phyloP scores from a whole-genome alignment of 139 green algal species.

The Chlamydomonas applanata region DNA sequence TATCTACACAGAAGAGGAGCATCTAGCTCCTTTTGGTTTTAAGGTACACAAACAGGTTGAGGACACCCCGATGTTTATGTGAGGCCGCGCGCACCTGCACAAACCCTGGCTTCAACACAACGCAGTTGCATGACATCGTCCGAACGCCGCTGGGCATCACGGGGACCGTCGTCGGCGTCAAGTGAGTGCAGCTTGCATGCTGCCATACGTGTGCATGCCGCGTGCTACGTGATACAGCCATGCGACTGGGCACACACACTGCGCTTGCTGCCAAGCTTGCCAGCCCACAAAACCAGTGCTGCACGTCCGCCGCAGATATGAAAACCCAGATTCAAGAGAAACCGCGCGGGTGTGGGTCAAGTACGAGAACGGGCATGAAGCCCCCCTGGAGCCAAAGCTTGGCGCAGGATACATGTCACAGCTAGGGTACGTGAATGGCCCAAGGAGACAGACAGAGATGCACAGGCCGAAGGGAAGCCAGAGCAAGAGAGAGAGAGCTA shows the following conservation, averaged over 20 bases:
- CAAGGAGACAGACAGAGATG: too few relatives aligned
- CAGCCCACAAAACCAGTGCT: too few relatives aligned
- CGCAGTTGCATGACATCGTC: constrained; percentile 44
- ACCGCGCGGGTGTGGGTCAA: constrained; percentile 48
- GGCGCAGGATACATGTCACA: constrained; percentile 32
- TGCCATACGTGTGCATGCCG: not conserved
- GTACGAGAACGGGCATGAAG: constrained; percentile 54
- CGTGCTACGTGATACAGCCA: too few relatives aligned
- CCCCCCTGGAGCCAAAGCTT: constrained; percentile 48
- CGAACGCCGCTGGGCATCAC: constrained; percentile 50
- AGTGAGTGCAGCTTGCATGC: constrained; percentile 32
- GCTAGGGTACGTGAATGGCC: constrained; percentile 26
- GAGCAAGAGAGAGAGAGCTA: too few relatives aligned
- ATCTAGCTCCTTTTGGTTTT: constrained; percentile 45
- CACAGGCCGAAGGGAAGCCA: too few relatives aligned
- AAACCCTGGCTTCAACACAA: not conserved
- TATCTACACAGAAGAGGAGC: constrained; percentile 27
- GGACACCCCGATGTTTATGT: not conserved
- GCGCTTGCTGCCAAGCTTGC: too few relatives aligned
- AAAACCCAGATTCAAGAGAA: constrained; percentile 42
- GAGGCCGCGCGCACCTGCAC: not conserved
- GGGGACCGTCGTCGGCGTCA: constrained; percentile 49
- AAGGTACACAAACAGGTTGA: constrained; percentile 14
- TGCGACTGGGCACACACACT: too few relatives aligned
- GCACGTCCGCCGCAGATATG: constrained; percentile 54